phyloP scores from a whole-genome alignment of 2,329 filamentous ascomycete species.

The Aspergillus glaucus region DNA sequence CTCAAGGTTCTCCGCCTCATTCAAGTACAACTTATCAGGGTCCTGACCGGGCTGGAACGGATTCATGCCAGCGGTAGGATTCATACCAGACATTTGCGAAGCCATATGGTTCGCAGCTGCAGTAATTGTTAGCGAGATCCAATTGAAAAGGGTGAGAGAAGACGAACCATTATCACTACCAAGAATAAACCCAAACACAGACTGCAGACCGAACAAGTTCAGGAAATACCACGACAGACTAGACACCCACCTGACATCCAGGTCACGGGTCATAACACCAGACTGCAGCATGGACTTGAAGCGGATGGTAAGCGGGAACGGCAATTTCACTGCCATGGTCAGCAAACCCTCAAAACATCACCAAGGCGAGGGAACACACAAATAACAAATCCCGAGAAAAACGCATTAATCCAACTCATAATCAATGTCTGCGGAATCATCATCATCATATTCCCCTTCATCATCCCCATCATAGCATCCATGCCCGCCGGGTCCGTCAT shows the following conservation, averaged over 20 bases:
- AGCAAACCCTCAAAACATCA: conserved; percentile 1
- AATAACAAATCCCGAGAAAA: conserved; percentile 97
- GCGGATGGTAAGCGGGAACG: conserved; percentile 94
- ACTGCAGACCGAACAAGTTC: conserved; percentile 92
- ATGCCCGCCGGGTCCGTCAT: conserved; percentile 93
- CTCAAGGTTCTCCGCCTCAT: conserved; percentile 89
- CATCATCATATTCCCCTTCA: conserved; percentile 99
- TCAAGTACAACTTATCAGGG: conserved; percentile 89
- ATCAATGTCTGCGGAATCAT: conserved; percentile 98
- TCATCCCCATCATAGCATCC: conserved; percentile 99
- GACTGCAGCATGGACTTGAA: conserved; percentile 99
- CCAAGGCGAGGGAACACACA: conserved; percentile 50
- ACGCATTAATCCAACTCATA: conserved; percentile 99
- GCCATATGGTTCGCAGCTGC: conserved; percentile 84
- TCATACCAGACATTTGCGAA: conserved; percentile 73
- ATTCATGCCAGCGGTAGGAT: conserved; percentile 57
- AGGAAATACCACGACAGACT: conserved; percentile 99
- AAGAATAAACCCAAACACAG: conserved; percentile 93
- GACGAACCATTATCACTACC: conserved; percentile 87
- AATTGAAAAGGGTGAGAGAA: conserved; percentile 1
- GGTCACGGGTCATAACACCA: conserved; percentile 87
- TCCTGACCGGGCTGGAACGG: conserved; percentile 92
- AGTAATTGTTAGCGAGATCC: neutral
- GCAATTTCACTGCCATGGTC: conserved; percentile 68
- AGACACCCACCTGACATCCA: conserved; percentile 97